Evolutionary conservation across 352 stramenopile genomes (phyloP).

Genomic region (Pythium rhizo-oryzae): DNA sequence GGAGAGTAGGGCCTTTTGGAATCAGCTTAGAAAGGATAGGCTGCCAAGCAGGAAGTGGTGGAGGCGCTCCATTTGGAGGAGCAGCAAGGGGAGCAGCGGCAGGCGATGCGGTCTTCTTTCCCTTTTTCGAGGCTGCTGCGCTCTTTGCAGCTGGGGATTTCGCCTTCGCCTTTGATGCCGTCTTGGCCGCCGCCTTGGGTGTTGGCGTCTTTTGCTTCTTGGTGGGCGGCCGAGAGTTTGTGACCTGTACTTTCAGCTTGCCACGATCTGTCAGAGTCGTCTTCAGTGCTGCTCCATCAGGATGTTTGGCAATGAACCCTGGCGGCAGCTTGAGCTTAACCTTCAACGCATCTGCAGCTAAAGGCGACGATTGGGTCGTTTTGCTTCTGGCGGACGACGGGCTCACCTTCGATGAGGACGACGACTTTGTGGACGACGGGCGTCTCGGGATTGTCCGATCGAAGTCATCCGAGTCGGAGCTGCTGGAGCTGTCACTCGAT

Average conservation of each 20-base stretch:
- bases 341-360: constrained; percentile 25
- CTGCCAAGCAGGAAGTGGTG: constrained; percentile 17
- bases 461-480: constrained; percentile 32
- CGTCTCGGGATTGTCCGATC: constrained; percentile 15
- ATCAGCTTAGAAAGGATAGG: constrained; percentile 62
- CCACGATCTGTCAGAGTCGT: constrained; percentile 26
- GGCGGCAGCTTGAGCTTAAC: constrained; percentile 34
- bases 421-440: constrained; percentile 21
- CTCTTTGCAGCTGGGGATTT: constrained; percentile 12
- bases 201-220: constrained; percentile 24
- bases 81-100: neutral
- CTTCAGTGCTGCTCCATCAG: constrained; percentile 20
- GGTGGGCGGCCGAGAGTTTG: constrained; percentile 38
- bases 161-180: neutral
- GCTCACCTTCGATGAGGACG: constrained; percentile 12
- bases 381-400: constrained; percentile 27
- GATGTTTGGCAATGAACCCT: constrained; percentile 33
- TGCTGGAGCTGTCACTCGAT: constrained; percentile 34
- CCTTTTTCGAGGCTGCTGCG: constrained; percentile 8
- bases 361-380: constrained; percentile 16
- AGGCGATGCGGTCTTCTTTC: constrained; percentile 8
- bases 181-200: constrained; percentile 8
- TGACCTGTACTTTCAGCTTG: constrained; percentile 48
- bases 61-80: neutral
- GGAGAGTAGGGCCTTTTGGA: constrained; percentile 57